A percentile compares a stretch with the other conserved stretches of the same genome.
Conservation (phyloP, 2,329 filamentous ascomycete species). For the Sordariomycetes sp. region DNA sequence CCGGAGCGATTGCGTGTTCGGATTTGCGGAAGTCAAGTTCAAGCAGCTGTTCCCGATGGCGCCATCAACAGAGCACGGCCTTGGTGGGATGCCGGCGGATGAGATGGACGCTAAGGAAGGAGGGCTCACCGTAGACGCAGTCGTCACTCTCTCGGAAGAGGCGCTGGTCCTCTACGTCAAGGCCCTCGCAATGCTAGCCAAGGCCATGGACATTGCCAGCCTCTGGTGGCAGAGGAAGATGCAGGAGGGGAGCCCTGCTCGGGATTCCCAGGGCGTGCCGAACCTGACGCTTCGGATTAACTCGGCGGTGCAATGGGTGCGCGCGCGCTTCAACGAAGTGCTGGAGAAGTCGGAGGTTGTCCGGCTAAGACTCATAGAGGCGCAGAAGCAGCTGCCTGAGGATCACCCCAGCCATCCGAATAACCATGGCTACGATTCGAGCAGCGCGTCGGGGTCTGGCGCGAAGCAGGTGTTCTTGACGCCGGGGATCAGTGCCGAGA, state of each 20-base stretch:
- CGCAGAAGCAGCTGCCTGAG: slow-evolving; percentile 68
- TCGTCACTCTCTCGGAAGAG: slow-evolving; percentile 82
- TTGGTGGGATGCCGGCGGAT: slow-evolving; percentile 48
- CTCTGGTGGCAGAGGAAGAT: slow-evolving; percentile 80
- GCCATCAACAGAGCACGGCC: slow-evolving; percentile 60
- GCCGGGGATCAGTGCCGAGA: slow-evolving; percentile 84
- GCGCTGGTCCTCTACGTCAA: slow-evolving; percentile 94
- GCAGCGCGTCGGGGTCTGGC: slow-evolving; percentile 44
- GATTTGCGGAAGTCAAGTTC: slow-evolving; percentile 97
- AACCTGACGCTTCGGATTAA: slow-evolving; percentile 63
- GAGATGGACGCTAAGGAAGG: slow-evolving; percentile 47
- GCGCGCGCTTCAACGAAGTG: slow-evolving; percentile 89
- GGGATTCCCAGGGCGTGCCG: slow-evolving; percentile 23
- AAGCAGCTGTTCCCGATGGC: slow-evolving; percentile 87
- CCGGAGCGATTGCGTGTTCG: slow-evolving; percentile 89
- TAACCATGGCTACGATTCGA: slow-evolving; percentile 49
- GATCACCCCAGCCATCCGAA: slow-evolving; percentile 79
- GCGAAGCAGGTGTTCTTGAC: slow-evolving; percentile 73
- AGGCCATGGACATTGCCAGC: slow-evolving; percentile 90
- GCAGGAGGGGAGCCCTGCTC: slow-evolving; percentile 36
- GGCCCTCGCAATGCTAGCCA: slow-evolving; percentile 75
- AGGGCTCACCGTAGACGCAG: slow-evolving; percentile 72
- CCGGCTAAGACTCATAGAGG: slow-evolving; percentile 74
- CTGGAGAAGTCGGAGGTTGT: slow-evolving; percentile 92
- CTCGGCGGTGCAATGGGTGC: slow-evolving; percentile 89